A percentile compares a stretch with the other conserved stretches of the same genome.
Evolutionary conservation across 2,329 filamentous ascomycete genomes (phyloP).

Genomic region (Aspergillus ochraceus): DNA sequence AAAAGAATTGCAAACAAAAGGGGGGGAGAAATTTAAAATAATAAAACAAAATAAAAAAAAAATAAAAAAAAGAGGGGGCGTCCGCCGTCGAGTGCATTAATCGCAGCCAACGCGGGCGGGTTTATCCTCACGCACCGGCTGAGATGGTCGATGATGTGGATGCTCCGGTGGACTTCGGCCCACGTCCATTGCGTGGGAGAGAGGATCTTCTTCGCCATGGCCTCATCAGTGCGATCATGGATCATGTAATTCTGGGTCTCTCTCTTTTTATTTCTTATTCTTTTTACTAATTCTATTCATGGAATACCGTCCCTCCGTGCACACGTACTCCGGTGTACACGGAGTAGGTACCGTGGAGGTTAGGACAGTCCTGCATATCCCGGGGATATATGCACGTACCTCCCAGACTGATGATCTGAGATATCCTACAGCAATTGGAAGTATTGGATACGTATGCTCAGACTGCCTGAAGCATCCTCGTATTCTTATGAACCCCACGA

Average conservation of each 20-base stretch:
- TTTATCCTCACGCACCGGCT: neutral
- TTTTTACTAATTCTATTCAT: neutral
- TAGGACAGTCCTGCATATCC: neutral
- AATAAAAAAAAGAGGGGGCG: neutral
- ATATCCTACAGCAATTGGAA: too few species aligned
- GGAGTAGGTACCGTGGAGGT: neutral
- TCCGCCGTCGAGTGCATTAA: neutral
- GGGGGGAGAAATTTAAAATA: neutral
- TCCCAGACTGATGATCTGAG: too few species aligned
- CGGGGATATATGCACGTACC: neutral
- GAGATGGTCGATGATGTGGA: neutral
- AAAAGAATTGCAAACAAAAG: constrained; percentile 3
- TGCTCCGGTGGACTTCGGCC: neutral
- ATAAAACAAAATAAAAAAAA: too few species aligned
- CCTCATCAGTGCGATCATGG: neutral
- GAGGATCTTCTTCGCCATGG: neutral
- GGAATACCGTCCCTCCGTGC: neutral
- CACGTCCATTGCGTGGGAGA: neutral
- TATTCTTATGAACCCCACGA: neutral
- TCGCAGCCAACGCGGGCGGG: too few species aligned
- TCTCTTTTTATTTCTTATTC: too few species aligned
- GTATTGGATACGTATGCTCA: neutral
- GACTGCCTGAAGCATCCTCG: neutral
- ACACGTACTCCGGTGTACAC: too few species aligned
- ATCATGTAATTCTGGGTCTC: neutral